These are phyloP conservation scores for Colletotrichum sp. DNA, from an alignment of 2,329 filamentous ascomycete species.

Conservation along the genomic window DNA sequence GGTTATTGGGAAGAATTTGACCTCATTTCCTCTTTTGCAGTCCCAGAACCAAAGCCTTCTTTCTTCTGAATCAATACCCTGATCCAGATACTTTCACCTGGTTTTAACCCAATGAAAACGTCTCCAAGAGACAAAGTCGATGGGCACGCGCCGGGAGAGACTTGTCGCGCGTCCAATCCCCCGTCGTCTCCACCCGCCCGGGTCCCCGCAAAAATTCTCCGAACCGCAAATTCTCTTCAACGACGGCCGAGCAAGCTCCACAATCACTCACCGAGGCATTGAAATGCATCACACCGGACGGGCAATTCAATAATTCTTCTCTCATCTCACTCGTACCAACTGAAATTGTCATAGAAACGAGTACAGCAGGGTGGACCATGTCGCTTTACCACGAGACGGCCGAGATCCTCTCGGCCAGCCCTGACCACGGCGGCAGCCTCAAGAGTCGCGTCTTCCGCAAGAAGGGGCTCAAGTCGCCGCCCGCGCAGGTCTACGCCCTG, in stretches of 20 bases:
- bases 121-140: not conserved
- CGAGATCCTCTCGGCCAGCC: conserved; percentile 67
- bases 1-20: not conserved
- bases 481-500: conserved; percentile 85
- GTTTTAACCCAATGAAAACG: not conserved
- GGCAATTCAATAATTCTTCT: not conserved
- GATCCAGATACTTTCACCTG: not conserved
- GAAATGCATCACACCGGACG: not conserved
- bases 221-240: conserved; percentile 13
- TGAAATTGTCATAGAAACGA: not conserved
- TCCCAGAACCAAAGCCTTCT: not conserved
- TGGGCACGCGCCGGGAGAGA: not conserved
- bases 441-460: conserved; percentile 84
- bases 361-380: conserved; percentile 55
- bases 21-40: not conserved
- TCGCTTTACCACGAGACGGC: conserved; percentile 95
- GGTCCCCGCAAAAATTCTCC: conserved; percentile 9
- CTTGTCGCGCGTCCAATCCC: not conserved
- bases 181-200: not conserved
- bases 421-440: conserved; percentile 77
- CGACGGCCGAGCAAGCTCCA: not conserved
- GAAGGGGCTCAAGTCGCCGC: conserved; percentile 75
- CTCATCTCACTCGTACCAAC: not conserved
- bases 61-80: not conserved
- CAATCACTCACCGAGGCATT: conserved; percentile 1